A percentile compares a stretch with the other conserved stretches of the same genome.
Conservation (phyloP, 257 asterid species). For the Capsicum baccatum region DNA sequence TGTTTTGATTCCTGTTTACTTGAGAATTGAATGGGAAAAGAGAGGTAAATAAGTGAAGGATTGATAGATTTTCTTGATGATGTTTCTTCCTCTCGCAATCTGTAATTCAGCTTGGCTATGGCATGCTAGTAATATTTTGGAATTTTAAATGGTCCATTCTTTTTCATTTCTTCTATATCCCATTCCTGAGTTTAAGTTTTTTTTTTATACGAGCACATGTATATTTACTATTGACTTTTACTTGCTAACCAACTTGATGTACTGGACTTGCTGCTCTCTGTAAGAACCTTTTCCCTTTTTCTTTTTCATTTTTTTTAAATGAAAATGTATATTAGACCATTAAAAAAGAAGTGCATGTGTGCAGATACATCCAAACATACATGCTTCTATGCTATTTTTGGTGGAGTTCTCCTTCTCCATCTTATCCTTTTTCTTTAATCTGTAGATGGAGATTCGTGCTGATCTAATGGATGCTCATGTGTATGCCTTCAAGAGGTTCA, state of each 20-base stretch:
- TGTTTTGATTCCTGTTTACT: neutral
- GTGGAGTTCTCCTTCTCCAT: constrained; percentile 16
- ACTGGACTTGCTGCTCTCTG: neutral
- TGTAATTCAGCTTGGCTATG: neutral
- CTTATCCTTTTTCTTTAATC: constrained; percentile 32
- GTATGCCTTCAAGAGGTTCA: constrained; percentile 98
- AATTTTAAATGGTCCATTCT: neutral
- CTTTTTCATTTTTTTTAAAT: neutral
- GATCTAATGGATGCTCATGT: constrained; percentile 99
- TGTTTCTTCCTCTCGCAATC: neutral
- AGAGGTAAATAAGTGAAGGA: constrained; percentile 10
- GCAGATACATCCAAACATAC: neutral
- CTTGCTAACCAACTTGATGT: neutral
- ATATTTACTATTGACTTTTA: neutral
- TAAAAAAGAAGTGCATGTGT: neutral
- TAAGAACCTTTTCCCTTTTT: neutral
- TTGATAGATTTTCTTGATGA: neutral
- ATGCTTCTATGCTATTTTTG: neutral
- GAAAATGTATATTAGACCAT: constrained; percentile 13
- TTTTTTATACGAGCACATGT: neutral
- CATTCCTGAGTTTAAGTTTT: neutral
- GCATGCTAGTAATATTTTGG: constrained; percentile 3
- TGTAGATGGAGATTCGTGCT: constrained; percentile 90
- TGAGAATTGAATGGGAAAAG: constrained; percentile 1
- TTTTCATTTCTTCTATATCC: constrained; percentile 22